These are phyloP conservation scores for Dichotomocladium elegans DNA, from an alignment of 371 early-diverging fungal genomes.

Conservation along the genomic window DNA sequence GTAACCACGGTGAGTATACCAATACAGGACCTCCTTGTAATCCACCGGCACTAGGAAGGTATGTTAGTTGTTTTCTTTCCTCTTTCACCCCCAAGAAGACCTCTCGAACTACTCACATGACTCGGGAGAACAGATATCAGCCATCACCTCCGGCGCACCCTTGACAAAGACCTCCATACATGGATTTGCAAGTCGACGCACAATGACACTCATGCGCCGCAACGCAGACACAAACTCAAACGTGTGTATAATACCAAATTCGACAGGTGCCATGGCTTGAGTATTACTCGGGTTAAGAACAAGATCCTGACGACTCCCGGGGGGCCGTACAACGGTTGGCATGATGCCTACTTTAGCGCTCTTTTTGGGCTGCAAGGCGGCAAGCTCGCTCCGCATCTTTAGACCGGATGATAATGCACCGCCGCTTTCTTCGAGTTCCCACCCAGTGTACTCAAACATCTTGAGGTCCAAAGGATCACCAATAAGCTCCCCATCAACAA, in stretches of 20 bases:
- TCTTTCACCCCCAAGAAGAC: background rate
- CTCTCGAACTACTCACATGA: constrained; percentile 34
- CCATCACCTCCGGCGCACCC: constrained; percentile 96
- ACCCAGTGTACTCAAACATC: constrained; percentile 96
- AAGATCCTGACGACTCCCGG: constrained; percentile 48
- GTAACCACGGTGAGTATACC: constrained; percentile 93
- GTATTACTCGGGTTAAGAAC: constrained; percentile 9
- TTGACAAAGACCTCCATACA: constrained; percentile 90
- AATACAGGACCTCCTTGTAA: constrained; percentile 73
- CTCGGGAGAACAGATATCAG: constrained; percentile 76
- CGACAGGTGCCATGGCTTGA: constrained; percentile 43
- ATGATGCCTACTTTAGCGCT: constrained; percentile 57
- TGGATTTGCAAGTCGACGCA: constrained; percentile 62
- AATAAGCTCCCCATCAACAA: constrained; percentile 83
- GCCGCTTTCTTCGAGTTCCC: constrained; percentile 87
- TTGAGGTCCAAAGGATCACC: constrained; percentile 99
- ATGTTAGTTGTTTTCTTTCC: constrained; percentile 5
- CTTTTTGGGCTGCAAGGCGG: constrained; percentile 27
- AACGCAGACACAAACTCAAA: constrained; percentile 95
- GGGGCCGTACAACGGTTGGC: constrained; percentile 88
- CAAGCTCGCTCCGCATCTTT: constrained; percentile 33
- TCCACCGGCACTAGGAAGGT: constrained; percentile 74
- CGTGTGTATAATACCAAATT: constrained; percentile 87
- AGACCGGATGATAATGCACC: constrained; percentile 34
- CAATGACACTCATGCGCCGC: constrained; percentile 95